Base-by-base conservation (phyloP, 192 early-diverging fungal species). In the Umbelopsis isabellina region DNA sequence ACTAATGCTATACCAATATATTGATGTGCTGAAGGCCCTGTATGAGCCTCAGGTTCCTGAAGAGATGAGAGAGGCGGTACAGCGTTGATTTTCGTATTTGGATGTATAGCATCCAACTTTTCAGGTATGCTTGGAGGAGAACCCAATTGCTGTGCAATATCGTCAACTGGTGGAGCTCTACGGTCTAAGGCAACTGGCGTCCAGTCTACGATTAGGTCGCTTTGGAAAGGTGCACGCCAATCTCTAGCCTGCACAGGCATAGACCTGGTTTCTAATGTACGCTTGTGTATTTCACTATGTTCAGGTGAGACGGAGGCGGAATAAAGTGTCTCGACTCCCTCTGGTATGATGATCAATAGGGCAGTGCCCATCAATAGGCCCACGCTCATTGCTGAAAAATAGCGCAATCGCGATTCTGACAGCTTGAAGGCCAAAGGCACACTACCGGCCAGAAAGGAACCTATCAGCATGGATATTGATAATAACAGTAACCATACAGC, bases 331-430 rank as follows among this genome's bases (percentile, higher is more conserved):
- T 97, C 95, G 41, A 98, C 89, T 27, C 97, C 97, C 78, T 98
- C 97, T 6, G 97, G 97, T 66, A 98, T 80, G 68, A 98, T 97
- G 7, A 98, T 94, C n/a, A 92, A 86, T 27, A 98, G 81, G 0
- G 93, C 91, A 6, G 95, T 94, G 25, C 95, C 94, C 49, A 97
- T 89, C n/a, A 98, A 83, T 23, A 98, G 88, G 18, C 97, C 97
- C 13, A 92, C 89, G 25, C 94, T 93, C 80, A 96, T 92, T 13
- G 88, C 89, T 13, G 94, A 93, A 35, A 95, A 80, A 35, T 92
- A 72, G 21, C 84, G 81, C 51, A 98, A 84, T 47, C 87, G 83
- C 45, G 87, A 78, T 66, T 92, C 89, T 13, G 91, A 91, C 49
- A 96, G 86, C 35, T 88, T 82, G 55, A 96, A 88, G 18, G 89